Conservation (phyloP, 108 stramenopile genomes). For the Nitzschia inconspicua region DNA sequence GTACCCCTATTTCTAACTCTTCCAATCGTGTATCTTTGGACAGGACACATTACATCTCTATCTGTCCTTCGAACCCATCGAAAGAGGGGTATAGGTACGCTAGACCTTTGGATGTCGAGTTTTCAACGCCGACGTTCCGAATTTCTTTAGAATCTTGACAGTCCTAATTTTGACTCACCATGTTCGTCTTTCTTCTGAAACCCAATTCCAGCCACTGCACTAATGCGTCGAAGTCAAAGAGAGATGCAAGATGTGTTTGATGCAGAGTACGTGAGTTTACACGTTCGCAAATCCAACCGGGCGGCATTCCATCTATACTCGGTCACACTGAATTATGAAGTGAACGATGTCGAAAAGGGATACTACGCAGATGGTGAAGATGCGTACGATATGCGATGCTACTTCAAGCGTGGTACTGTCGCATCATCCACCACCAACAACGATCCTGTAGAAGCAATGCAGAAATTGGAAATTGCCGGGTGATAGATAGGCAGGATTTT, state of each 20-base stretch:
- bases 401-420: conserved; percentile 31
- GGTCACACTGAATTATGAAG: conserved; percentile 90
- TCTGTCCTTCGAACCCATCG: conserved; percentile 93
- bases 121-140: background rate
- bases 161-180: background rate
- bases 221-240: conserved; percentile 85
- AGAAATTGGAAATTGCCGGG: too few relatives aligned
- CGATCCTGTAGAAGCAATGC: too few relatives aligned
- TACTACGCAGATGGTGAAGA: conserved; percentile 99
- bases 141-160: too few relatives aligned
- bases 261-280: conserved; percentile 93
- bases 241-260: conserved; percentile 94
- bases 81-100: conserved; percentile 80
- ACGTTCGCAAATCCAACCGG: conserved; percentile 95
- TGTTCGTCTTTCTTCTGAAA: background rate
- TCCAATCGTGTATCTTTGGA: background rate
- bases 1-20: background rate
- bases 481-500: too few relatives aligned
- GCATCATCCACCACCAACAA: too few relatives aligned
- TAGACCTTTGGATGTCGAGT: background rate
- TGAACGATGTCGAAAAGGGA: conserved; percentile 94
- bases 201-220: conserved; percentile 62
- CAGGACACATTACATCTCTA: conserved; percentile 98
- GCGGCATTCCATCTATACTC: conserved; percentile 98
- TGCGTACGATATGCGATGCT: conserved; percentile 96